Percentiles rank a stretch among this genome's conserved stretches.
phyloP scores from a whole-genome alignment of 345 rosid species.

The Noccaea bulbosa region DNA sequence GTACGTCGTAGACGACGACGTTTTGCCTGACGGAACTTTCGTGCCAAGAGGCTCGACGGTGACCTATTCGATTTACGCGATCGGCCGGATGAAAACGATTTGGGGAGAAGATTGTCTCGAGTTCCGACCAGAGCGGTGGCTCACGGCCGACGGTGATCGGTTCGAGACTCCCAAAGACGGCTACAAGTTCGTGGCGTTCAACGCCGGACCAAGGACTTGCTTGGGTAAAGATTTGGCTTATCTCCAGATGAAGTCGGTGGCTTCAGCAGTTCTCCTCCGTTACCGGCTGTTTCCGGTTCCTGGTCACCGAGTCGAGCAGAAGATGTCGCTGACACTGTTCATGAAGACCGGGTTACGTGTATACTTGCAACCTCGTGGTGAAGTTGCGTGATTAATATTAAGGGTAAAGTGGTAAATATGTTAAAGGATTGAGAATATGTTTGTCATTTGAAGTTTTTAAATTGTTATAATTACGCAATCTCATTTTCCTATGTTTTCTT shows the following conservation, averaged over 20 bases:
- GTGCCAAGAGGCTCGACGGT: constrained; percentile 88
- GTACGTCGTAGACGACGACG: constrained; percentile 69
- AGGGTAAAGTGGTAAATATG: constrained; percentile 27
- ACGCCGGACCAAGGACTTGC: constrained; percentile 93
- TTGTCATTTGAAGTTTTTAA: constrained; percentile 16
- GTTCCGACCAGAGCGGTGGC: constrained; percentile 86
- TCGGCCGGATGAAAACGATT: constrained; percentile 86
- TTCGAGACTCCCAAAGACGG: constrained; percentile 80
- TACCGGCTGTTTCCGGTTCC: constrained; percentile 69
- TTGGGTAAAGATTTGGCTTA: constrained; percentile 94
- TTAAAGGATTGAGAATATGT: constrained; percentile 14
- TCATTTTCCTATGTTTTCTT: constrained; percentile 34
- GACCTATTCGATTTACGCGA: constrained; percentile 82
- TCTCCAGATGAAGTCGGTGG: constrained; percentile 87
- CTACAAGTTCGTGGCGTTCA: constrained; percentile 84
- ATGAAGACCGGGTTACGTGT: constrained; percentile 88
- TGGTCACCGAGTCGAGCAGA: constrained; percentile 86
- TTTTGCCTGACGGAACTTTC: constrained; percentile 74
- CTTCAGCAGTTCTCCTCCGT: constrained; percentile 80
- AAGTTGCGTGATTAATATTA: constrained; percentile 23
- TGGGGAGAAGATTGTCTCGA: constrained; percentile 93
- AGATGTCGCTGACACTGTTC: constrained; percentile 91
- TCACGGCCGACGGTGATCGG: constrained; percentile 55
- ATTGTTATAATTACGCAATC: constrained; percentile 22
- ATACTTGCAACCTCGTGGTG: constrained; percentile 69